These are phyloP conservation scores for Phanerodontia chrysosporium DNA, from an alignment of 768 basidiomycete genomes.

Conservation along the genomic window DNA sequence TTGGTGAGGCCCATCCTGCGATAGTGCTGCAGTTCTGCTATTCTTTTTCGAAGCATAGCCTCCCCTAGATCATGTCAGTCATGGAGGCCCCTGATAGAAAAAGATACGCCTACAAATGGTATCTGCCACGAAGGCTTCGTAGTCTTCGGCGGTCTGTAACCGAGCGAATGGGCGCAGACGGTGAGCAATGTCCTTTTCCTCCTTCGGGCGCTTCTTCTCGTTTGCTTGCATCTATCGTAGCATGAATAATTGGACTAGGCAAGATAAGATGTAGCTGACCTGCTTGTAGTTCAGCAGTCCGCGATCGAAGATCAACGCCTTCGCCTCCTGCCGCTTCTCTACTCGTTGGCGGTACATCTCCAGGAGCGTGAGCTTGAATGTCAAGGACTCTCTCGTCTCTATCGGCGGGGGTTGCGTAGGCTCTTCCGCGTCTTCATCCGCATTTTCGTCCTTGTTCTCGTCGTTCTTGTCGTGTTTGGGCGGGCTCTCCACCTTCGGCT, in stretches of 20 bases:
- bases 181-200: conserved; percentile 87
- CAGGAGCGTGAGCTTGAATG: conserved; percentile 83
- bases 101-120: conserved; percentile 67
- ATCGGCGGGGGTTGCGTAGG: conserved; percentile 68
- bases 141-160: conserved; percentile 88
- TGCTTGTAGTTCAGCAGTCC: conserved; percentile 93
- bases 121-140: conserved; percentile 82
- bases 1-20: conserved; percentile 82
- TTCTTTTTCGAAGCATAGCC: conserved; percentile 78
- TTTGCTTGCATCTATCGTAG: conserved; percentile 73
- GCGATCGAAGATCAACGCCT: conserved; percentile 87
- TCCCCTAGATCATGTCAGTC: conserved; percentile 57
- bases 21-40: conserved; percentile 88
- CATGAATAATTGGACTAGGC: conserved; percentile 9
- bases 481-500: conserved; percentile 14
- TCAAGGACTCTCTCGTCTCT: conserved; percentile 79
- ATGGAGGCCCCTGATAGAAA: neutral
- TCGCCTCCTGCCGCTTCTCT: conserved; percentile 79
- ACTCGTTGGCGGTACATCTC: conserved; percentile 91
- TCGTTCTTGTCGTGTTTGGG: conserved; percentile 39
- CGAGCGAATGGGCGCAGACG: conserved; percentile 88
- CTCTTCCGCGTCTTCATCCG: conserved; percentile 59
- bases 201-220: conserved; percentile 87
- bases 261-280: too few species aligned
- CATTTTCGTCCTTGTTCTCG: conserved; percentile 47